Base-by-base conservation (phyloP, 2,329 filamentous ascomycete genomes). In the Pseudopyrenochaeta lycopersici region DNA sequence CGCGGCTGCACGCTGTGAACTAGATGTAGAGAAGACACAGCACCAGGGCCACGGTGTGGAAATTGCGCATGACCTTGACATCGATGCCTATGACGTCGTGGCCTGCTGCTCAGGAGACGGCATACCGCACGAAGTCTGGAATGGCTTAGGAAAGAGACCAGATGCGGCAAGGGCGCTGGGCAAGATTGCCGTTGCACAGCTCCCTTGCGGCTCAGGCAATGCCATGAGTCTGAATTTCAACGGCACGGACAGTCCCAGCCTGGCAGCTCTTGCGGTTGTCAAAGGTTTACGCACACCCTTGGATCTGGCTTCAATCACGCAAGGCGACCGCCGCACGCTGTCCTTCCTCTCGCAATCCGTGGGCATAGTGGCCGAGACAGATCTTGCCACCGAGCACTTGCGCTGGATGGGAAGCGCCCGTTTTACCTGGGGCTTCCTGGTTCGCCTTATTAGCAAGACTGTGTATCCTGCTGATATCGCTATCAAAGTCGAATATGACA, bases 141-240 rank as follows among this genome's bases (percentile, higher is more conserved):
- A 99, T 71, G 95, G 95, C 0, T 79, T 99, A 29, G 92, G 86
- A 12, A 89, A 87, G 76, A 88, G 92, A 33, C 71, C 83, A 4
- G 90, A 97, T 76, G 92, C 92, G 17, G 81, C 82, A 29, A 84
- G 84, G 49, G 95, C 94, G 0, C 78, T 99, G 55, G 79, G 82
- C 18, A 90, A 88, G 67, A 78, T 98, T 12, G 91, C 95, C 1
- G 87, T 99, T 1, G 89, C 88, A 18, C 91, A 97, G 70, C 83
- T 99, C 31, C 95, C 95, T 1, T 96, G 93, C 70, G 95, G 95
- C 12, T 95, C 91, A 44, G 95, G 95, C 5, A 99, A 99, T 74
- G 95, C 91, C 18, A 90, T 98, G 87, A 90, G 91, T 58, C 88
- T 90, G 79, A 98, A 97, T 74, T 78, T 96, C 41, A 92, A 91